Conservation (phyloP, 305 asterid species). For the Stenogyne calaminthoides region DNA sequence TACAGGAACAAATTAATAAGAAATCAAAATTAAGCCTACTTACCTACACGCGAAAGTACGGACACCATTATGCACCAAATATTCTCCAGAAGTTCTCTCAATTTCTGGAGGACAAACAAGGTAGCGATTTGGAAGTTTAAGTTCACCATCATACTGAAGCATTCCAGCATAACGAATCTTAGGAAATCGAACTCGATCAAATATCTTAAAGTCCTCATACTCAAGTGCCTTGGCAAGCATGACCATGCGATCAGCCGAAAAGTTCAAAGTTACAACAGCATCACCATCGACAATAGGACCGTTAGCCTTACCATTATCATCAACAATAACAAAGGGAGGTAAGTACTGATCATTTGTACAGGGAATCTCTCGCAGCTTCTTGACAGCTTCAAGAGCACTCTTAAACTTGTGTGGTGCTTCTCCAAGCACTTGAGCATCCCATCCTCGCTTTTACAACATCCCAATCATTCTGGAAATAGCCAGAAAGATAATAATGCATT, state of each 20-base stretch:
- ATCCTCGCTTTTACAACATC: constrained; percentile 89
- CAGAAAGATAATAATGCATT: constrained; percentile 1
- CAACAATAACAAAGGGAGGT: constrained; percentile 92
- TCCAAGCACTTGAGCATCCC: constrained; percentile 99
- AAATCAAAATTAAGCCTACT: constrained; percentile 17
- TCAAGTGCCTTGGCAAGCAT: constrained; percentile 95
- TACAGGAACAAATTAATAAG: neutral
- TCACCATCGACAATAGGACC: constrained; percentile 97
- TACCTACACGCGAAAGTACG: constrained; percentile 97
- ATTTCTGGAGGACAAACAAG: constrained; percentile 97
- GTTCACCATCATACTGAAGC: constrained; percentile 98
- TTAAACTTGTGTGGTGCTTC: constrained; percentile 95
- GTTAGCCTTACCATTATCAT: constrained; percentile 79
- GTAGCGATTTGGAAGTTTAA: constrained; percentile 84
- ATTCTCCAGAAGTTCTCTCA: constrained; percentile 97
- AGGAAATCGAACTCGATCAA: constrained; percentile 85
- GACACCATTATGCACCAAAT: constrained; percentile 75
- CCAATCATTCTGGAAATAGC: constrained; percentile 83
- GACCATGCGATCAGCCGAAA: constrained; percentile 96
- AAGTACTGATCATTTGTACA: constrained; percentile 71
- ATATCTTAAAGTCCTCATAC: constrained; percentile 75
- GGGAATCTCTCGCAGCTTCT: constrained; percentile 79
- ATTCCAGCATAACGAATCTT: constrained; percentile 91
- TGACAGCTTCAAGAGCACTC: constrained; percentile 79
- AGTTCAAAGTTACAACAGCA: constrained; percentile 91